Conservation (phyloP, 306 rosid species). For the Dalbergia cochinchinensis region DNA sequence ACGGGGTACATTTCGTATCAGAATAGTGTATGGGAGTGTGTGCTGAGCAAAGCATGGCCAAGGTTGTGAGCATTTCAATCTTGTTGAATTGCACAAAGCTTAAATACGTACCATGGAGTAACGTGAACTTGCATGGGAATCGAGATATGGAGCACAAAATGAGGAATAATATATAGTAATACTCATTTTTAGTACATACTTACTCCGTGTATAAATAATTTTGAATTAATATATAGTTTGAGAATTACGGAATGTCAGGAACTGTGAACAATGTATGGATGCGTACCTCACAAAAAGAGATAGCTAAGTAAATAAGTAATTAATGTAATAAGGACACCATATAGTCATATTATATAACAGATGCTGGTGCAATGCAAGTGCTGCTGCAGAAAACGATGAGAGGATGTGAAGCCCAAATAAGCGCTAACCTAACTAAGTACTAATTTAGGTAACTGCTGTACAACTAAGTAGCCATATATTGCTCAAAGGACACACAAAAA, state of each 20-base stretch:
- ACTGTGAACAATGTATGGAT: conserved; percentile 50
- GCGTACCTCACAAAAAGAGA: conserved; percentile 49
- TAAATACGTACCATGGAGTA: conserved; percentile 50
- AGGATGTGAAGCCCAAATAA: conserved; percentile 40
- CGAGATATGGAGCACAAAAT: conserved; percentile 52
- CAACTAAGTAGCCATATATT: no score
- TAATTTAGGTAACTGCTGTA: no score
- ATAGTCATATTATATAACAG: background rate
- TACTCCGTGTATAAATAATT: no score
- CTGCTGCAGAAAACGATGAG: conserved; percentile 44
- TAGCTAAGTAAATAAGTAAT: background rate
- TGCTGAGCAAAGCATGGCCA: conserved; percentile 70
- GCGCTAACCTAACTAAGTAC: conserved; percentile 13
- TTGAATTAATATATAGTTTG: conserved; percentile 38
- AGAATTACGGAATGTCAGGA: conserved; percentile 92
- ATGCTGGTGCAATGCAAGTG: background rate
- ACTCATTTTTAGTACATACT: no score
- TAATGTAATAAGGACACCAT: conserved; percentile 5
- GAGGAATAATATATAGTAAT: background rate
- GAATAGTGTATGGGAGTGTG: conserved; percentile 66
- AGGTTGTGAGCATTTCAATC: conserved; percentile 65
- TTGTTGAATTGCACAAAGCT: conserved; percentile 50
- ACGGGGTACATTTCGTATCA: conserved; percentile 73
- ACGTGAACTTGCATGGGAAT: conserved; percentile 61
- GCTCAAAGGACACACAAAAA: no score